Evolutionary conservation across 805 yeast genomes (phyloP).

Genomic region (Sugiyamaella smithiae): DNA sequence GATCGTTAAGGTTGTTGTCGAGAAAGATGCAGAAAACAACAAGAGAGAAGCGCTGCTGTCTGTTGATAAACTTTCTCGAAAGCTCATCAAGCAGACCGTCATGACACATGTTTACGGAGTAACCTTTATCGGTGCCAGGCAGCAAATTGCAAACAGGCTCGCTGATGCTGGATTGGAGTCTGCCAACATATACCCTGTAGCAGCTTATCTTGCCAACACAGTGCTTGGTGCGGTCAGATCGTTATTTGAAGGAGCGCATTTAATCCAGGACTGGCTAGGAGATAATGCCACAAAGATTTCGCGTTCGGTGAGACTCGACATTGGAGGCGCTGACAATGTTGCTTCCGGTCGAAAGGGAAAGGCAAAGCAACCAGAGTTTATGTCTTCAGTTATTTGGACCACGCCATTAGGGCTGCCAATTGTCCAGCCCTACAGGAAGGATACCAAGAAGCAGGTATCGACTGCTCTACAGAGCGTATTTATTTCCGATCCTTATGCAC

Average conservation of each 20-base stretch:
- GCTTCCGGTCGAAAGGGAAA: constrained; percentile 32
- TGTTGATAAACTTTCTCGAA: constrained; percentile 67
- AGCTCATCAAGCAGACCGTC: constrained; percentile 93
- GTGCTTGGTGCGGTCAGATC: constrained; percentile 84
- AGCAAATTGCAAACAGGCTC: constrained; percentile 79
- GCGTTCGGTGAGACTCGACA: constrained; percentile 69
- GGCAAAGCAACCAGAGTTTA: constrained; percentile 55
- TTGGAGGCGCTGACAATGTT: constrained; percentile 34
- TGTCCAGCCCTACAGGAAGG: constrained; percentile 90
- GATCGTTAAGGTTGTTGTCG: constrained; percentile 45
- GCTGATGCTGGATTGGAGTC: constrained; percentile 52
- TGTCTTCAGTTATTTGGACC: constrained; percentile 96
- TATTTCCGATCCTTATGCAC: constrained; percentile 82
- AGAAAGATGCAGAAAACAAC: constrained; percentile 40
- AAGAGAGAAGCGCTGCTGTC: constrained; percentile 40
- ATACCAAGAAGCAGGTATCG: constrained; percentile 59
- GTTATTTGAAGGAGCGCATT: constrained; percentile 86
- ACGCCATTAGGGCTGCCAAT: constrained; percentile 93
- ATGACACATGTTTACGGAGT: constrained; percentile 99
- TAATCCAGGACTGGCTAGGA: constrained; percentile 95
- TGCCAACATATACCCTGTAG: constrained; percentile 45
- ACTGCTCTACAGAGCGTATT: constrained; percentile 87
- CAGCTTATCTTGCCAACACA: constrained; percentile 67
- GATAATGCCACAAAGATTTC: constrained; percentile 78
- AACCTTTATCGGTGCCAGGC: constrained; percentile 87